These are phyloP conservation scores for Tieghemostelium lacteum DNA, from an alignment of 78 protist genomes.

Conservation along the genomic window DNA sequence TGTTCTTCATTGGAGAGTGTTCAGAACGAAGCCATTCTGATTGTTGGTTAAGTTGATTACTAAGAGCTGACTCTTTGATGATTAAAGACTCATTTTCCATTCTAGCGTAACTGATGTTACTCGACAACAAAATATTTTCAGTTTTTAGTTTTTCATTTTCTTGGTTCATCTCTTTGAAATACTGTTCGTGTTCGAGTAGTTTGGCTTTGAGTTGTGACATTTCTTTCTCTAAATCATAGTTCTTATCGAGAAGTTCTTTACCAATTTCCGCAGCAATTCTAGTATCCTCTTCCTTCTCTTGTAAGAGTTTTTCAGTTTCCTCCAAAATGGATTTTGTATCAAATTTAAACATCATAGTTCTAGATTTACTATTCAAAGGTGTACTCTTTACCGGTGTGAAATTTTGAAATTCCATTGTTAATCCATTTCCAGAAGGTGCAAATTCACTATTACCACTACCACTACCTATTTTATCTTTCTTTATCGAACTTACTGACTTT, in stretches of 20 bases:
- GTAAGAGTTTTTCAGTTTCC: conserved; percentile 51
- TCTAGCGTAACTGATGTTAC: neutral
- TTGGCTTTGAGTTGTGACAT: neutral
- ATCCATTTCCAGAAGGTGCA: neutral
- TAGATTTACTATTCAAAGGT: conserved; percentile 28
- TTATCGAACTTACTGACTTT: neutral
- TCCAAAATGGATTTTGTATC: conserved; percentile 42
- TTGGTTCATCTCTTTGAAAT: neutral
- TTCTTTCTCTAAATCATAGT: conserved; percentile 50
- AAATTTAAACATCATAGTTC: conserved; percentile 56
- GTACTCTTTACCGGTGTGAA: conserved; percentile 19
- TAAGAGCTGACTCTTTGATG: conserved; percentile 2
- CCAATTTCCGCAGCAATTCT: conserved; percentile 76
- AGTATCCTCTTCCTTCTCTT: conserved; percentile 66
- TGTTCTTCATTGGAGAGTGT: conserved; percentile 5
- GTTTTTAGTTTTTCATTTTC: conserved; percentile 27
- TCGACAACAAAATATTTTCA: conserved; percentile 6
- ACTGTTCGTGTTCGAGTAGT: conserved; percentile 18
- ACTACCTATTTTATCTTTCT: neutral
- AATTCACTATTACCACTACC: neutral
- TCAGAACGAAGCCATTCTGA: neutral
- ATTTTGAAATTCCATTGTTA: conserved; percentile 6
- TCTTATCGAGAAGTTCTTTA: conserved; percentile 40
- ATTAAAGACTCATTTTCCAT: conserved; percentile 15
- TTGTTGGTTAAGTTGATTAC: neutral